Conservation (phyloP, 371 early-diverging fungal species). For the Dinochytrium kinnereticum region DNA sequence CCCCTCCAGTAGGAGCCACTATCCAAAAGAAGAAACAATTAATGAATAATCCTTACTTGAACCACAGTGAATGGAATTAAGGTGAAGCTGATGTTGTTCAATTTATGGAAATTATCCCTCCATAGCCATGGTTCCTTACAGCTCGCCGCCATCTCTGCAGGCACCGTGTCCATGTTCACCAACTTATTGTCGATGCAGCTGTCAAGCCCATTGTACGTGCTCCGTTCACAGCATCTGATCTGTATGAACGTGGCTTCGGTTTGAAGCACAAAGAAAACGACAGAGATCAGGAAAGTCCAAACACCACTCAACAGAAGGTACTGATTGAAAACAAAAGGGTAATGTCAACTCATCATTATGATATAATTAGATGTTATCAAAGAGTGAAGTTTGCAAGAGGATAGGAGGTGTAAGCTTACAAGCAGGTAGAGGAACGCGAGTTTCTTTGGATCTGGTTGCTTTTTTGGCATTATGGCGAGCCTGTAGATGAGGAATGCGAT, state of each 20-base stretch:
- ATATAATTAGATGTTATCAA: background rate
- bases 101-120: background rate
- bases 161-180: background rate
- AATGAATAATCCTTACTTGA: slow-evolving; percentile 3
- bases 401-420: background rate
- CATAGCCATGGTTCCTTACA: background rate
- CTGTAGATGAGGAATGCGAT: background rate
- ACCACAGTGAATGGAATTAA: slow-evolving; percentile 3
- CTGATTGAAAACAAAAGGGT: too few species aligned
- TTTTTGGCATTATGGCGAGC: background rate
- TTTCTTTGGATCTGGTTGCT: background rate
- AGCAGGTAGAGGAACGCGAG: background rate
- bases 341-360: background rate
- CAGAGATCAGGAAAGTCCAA: background rate
- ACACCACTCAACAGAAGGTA: background rate
- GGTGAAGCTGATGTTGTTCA: background rate
- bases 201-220: background rate
- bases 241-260: slow-evolving; percentile 12
- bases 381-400: too few species aligned
- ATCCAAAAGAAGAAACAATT: background rate
- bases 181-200: slow-evolving; percentile 9
- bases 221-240: background rate
- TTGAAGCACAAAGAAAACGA: slow-evolving; percentile 8
- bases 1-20: background rate
- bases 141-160: background rate